Base-by-base conservation (phyloP, 2,329 filamentous ascomycete species). In the Ploettnerulaceae sp. region DNA sequence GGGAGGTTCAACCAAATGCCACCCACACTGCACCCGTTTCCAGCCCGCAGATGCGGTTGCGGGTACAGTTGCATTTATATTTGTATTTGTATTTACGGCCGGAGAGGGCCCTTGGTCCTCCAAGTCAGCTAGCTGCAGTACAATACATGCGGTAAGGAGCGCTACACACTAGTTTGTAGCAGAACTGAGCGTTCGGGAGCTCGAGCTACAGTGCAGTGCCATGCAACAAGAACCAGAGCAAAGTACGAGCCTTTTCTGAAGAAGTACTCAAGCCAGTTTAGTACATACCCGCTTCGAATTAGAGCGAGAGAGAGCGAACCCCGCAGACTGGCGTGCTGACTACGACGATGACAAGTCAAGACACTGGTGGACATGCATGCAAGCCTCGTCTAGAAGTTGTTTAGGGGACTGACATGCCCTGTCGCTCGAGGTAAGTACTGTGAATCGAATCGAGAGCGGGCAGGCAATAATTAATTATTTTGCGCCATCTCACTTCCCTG, bases 351-450 rank as follows among this genome's bases (percentile, higher is more conserved):
- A 47, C 51, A 50, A 39, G 42, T 47, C 38, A 17, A 29, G 25
- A 21, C 21, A 22, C 41, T 32, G 20, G 31, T 37, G 31, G 32
- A 31, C 18, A 28, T n/a, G 24, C 14, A 38, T 46, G 38, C 47
- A 48, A 31, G 33, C 45, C 48, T 49, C 47, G 45, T 24, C 21
- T 31, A 37, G 32, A 33, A 48, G 48, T 45, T 46, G 48, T 49
- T 26, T 47, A 46, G 45, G 32, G 32, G 29, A 29, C n/a, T n/a
- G n/a, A n/a, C n/a, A n/a, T n/a, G n/a, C n/a, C n/a, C 48, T 81
- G 61, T 59, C 67, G 61, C 53, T 70, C 64, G 56, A 81, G 77
- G 18, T 69, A 61, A 81, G 75, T 33, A 79, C 53, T 39, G 69
- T 63, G 3, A 71, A 71, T 39, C 52, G 45, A 49, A 58, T 57